Evolutionary conservation across 352 stramenopile genomes (phyloP).

Genomic region (Chrysophaeum taylorii): DNA sequence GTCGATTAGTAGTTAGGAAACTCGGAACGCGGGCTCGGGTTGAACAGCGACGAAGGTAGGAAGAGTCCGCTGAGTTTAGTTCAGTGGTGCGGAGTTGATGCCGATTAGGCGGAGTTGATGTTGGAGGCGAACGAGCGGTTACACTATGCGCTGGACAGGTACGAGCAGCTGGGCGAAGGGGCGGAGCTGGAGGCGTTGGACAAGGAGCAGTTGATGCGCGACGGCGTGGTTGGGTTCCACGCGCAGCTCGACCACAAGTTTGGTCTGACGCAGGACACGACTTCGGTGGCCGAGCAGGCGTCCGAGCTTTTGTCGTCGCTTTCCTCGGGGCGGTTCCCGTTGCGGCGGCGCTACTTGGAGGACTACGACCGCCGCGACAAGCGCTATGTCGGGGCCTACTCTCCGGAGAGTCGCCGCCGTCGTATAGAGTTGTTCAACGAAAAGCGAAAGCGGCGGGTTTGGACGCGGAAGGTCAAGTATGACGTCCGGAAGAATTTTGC

Average conservation of each 20-base stretch:
- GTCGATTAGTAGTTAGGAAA: no score
- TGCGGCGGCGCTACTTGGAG: background rate
- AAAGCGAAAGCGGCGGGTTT: conserved; percentile 87
- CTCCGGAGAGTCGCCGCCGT: conserved; percentile 75
- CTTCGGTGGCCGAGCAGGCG: background rate
- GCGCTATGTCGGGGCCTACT: conserved; percentile 85
- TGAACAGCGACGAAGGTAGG: no score
- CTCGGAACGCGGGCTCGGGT: no score
- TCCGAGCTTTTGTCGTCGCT: background rate
- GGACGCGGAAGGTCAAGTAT: conserved; percentile 93
- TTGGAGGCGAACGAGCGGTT: no score
- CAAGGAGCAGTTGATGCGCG: background rate
- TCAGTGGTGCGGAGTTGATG: no score
- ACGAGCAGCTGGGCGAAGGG: background rate
- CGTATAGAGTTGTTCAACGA: conserved; percentile 84
- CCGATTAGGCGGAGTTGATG: no score
- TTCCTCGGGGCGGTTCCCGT: background rate
- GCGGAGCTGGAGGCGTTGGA: background rate
- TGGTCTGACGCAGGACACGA: no score
- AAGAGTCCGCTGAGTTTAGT: no score
- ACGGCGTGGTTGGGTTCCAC: no score
- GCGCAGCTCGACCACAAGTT: no score
- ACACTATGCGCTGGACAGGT: background rate
- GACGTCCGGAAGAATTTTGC: conserved; percentile 97
- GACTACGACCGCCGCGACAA: background rate